Conservation (phyloP, 2,329 filamentous ascomycete genomes). For the Trichoderma breve region DNA sequence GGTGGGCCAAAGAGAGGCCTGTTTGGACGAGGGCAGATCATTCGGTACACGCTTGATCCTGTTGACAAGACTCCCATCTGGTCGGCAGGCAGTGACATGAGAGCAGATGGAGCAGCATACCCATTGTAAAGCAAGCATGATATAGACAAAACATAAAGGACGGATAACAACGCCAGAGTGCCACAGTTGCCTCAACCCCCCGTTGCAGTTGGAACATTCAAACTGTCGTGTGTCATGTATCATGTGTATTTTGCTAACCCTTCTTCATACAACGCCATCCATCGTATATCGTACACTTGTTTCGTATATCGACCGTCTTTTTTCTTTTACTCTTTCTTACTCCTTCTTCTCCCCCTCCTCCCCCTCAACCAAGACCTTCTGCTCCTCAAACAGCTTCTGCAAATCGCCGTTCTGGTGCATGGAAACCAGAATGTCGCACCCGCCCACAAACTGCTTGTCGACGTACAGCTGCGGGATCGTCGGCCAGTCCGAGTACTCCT, state of each 20-base stretch:
- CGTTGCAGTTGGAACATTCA: neutral
- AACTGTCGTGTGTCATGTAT: neutral
- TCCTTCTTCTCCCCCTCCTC: constrained; percentile 46
- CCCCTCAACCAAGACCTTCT: constrained; percentile 70
- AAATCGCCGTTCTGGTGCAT: constrained; percentile 98
- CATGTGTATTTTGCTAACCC: neutral
- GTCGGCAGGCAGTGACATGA: constrained; percentile 83
- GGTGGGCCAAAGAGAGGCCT: constrained; percentile 59
- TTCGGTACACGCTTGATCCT: constrained; percentile 69
- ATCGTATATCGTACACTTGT: constrained; percentile 16
- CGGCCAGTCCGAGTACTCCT: constrained; percentile 99
- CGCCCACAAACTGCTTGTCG: constrained; percentile 91
- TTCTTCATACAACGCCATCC: neutral
- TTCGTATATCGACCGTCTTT: neutral
- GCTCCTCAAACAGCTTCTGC: constrained; percentile 87
- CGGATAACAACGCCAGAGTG: neutral
- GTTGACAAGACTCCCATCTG: constrained; percentile 70
- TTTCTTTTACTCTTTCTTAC: constrained; percentile 20
- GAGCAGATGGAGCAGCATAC: constrained; percentile 75
- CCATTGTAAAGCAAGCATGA: too few species aligned
- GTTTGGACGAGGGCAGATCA: constrained; percentile 87
- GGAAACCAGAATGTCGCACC: constrained; percentile 93
- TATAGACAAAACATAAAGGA: neutral
- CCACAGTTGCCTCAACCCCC: rapidly evolving
- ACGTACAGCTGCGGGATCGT: constrained; percentile 97